Percentiles rank a stretch among this genome's conserved stretches.
Evolutionary conservation across 441 rosid genomes (phyloP).

Genomic region (Isatis lusitanica): DNA sequence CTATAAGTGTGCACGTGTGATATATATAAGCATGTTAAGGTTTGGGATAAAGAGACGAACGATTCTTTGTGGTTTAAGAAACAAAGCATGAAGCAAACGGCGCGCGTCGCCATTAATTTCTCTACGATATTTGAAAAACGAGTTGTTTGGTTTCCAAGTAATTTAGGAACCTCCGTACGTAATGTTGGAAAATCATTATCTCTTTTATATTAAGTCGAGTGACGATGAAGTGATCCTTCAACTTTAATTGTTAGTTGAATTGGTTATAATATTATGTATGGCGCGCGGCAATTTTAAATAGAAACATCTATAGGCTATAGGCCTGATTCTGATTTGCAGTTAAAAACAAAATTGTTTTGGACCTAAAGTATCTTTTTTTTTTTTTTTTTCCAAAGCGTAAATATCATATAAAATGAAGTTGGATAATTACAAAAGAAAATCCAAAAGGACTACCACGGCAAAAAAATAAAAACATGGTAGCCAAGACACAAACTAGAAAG

Average conservation of each 20-base stretch:
- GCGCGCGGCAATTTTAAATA: neutral
- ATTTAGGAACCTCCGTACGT: conserved; percentile 29
- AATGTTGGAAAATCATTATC: conserved; percentile 21
- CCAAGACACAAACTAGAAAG: no score
- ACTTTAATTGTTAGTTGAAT: conserved; percentile 9
- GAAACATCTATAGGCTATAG: neutral
- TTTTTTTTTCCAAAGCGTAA: no score
- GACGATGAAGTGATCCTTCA: conserved; percentile 29
- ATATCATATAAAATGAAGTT: no score
- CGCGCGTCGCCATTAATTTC: conserved; percentile 24
- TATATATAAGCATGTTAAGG: conserved; percentile 11
- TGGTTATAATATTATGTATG: neutral
- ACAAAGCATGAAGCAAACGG: conserved; percentile 34
- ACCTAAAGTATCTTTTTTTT: no score
- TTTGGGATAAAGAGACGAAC: conserved; percentile 24
- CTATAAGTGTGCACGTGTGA: conserved; percentile 15
- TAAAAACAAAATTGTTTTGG: no score
- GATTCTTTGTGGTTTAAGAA: conserved; percentile 27
- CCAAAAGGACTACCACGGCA: no score
- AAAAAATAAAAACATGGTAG: no score
- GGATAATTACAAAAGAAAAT: no score
- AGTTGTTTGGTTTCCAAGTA: conserved; percentile 25
- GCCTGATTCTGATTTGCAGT: no score
- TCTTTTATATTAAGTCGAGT: conserved; percentile 21
- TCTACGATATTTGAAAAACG: conserved; percentile 25